Evolutionary conservation across 2,329 filamentous ascomycete genomes (phyloP).

Genomic region (Pseudopithomyces chartarum): DNA sequence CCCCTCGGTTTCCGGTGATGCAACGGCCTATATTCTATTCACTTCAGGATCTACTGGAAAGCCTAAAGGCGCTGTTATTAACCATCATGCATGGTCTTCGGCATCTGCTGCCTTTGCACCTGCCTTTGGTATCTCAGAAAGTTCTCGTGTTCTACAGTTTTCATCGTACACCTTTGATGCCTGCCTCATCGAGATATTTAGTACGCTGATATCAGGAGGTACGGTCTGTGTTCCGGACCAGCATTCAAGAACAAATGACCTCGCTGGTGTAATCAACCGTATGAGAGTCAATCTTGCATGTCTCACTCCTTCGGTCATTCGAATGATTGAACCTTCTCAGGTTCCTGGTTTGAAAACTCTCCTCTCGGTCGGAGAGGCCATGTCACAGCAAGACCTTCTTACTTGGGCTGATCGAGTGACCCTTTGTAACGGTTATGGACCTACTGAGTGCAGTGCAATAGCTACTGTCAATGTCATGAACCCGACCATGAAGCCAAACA

Average conservation of each 20-base stretch:
- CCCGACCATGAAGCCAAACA: conserved; percentile 33
- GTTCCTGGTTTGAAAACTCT: conserved; percentile 33
- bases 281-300: conserved; percentile 49
- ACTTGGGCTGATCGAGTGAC: conserved; percentile 44
- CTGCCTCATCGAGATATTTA: conserved; percentile 53
- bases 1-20: conserved; percentile 48
- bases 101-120: conserved; percentile 33
- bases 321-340: conserved; percentile 34
- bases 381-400: conserved; percentile 39
- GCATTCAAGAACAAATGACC: conserved; percentile 52
- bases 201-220: conserved; percentile 52
- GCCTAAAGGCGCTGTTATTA: conserved; percentile 66
- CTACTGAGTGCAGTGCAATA: conserved; percentile 44
- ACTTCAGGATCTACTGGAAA: conserved; percentile 62
- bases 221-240: conserved; percentile 57
- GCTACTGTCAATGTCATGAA: conserved; percentile 40
- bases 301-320: conserved; percentile 51
- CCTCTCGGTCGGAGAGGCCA: conserved; percentile 38
- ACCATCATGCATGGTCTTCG: conserved; percentile 63
- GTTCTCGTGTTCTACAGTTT: conserved; percentile 62
- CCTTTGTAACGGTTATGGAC: conserved; percentile 48
- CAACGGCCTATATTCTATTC: conserved; percentile 66
- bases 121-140: conserved; percentile 49
- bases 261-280: conserved; percentile 47
- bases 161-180: conserved; percentile 53